phyloP scores from a whole-genome alignment of 306 rosid species.

The Crotalaria pallida region DNA sequence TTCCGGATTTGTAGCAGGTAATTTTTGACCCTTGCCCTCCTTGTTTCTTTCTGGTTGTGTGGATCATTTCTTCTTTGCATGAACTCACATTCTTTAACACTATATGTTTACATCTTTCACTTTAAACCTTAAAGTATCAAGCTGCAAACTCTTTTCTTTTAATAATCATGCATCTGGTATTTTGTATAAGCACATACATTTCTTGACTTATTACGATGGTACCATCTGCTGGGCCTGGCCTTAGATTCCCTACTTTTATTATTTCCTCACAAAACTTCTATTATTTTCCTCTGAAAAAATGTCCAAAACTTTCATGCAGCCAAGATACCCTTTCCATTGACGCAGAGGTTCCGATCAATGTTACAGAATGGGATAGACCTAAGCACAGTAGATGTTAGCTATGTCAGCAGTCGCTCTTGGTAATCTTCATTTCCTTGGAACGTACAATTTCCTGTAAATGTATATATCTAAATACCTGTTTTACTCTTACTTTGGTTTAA shows the following conservation, averaged over 20 bases:
- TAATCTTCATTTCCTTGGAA: constrained; percentile 29
- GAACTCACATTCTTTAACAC: neutral
- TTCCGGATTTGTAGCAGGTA: constrained; percentile 98
- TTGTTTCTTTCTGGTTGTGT: neutral
- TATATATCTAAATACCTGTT: neutral
- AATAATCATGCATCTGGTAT: neutral
- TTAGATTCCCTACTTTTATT: constrained; percentile 18
- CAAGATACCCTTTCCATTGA: constrained; percentile 96
- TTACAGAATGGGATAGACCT: constrained; percentile 97
- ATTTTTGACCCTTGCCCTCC: constrained; percentile 2
- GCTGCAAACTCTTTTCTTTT: neutral
- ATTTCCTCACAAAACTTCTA: too few relatives aligned
- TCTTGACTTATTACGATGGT: neutral
- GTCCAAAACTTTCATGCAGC: constrained; percentile 49
- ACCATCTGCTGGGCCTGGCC: neutral
- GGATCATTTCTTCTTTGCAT: neutral
- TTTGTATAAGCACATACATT: neutral
- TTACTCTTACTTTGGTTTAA: constrained; percentile 11
- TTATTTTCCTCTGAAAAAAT: neutral
- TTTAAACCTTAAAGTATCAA: neutral
- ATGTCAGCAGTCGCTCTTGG: constrained; percentile 99
- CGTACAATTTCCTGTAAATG: neutral
- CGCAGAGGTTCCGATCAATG: constrained; percentile 97
- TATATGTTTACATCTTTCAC: neutral
- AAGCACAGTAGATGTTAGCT: constrained; percentile 99